These are phyloP conservation scores for Cyberlindnera saturnus DNA, from an alignment of 805 yeast genomes.

Conservation along the genomic window DNA sequence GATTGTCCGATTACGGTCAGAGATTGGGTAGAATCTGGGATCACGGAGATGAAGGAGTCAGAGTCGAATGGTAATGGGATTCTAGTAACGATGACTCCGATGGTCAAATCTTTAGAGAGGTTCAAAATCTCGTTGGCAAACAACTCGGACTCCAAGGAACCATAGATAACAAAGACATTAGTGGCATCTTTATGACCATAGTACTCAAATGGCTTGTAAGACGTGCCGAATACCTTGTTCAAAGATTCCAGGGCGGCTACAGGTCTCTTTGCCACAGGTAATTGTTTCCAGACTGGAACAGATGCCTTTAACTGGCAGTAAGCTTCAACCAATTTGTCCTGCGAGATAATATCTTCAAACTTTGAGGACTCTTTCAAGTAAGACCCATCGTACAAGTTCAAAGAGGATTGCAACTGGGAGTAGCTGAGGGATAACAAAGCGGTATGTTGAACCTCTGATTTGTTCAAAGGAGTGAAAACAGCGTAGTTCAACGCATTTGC, in stretches of 20 bases:
- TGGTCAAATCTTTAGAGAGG: constrained; percentile 22
- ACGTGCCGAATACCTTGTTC: constrained; percentile 49
- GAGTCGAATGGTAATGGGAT: constrained; percentile 77
- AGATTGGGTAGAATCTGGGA: constrained; percentile 54
- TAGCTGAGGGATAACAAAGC: constrained; percentile 59
- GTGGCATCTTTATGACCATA: constrained; percentile 56
- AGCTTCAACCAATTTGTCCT: constrained; percentile 30
- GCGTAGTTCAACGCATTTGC: constrained; percentile 62
- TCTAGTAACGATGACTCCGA: constrained; percentile 67
- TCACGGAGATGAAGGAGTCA: constrained; percentile 46
- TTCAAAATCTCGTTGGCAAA: constrained; percentile 38
- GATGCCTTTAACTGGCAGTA: constrained; percentile 33
- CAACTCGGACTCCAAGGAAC: constrained; percentile 58
- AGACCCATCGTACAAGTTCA: constrained; percentile 80
- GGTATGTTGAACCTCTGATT: constrained; percentile 60
- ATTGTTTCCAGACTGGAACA: constrained; percentile 20
- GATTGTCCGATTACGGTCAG: constrained; percentile 67
- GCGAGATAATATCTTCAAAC: constrained; percentile 38
- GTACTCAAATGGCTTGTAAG: constrained; percentile 61
- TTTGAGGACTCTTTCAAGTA: constrained; percentile 41
- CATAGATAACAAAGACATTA: constrained; percentile 77
- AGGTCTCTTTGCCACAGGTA: constrained; percentile 33
- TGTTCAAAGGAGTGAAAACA: constrained; percentile 60
- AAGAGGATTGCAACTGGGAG: constrained; percentile 48
- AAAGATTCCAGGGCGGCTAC: constrained; percentile 41